Evolutionary conservation across 345 rosid genomes (phyloP).

Genomic region (Acer yangbiense): DNA sequence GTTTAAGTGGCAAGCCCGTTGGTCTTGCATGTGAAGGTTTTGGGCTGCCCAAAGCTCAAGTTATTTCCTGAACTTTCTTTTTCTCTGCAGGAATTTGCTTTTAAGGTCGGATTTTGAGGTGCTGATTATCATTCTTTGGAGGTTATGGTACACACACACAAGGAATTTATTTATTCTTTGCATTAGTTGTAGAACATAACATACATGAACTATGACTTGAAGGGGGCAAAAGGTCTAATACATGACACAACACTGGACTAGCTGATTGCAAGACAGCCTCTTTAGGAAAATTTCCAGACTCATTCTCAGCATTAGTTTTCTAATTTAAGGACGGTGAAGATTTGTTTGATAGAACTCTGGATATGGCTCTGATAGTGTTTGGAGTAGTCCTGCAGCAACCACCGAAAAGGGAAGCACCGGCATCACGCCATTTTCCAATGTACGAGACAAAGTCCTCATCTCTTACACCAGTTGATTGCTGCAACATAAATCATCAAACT

Average conservation of each 20-base stretch:
- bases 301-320: not conserved
- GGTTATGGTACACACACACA: too few species aligned
- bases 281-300: conserved; percentile 2
- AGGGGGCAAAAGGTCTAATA: not conserved
- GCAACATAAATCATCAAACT: conserved; percentile 11
- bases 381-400: conserved; percentile 98
- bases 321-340: conserved; percentile 23
- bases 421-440: conserved; percentile 66
- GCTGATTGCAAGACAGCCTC: not conserved
- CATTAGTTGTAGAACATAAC: not conserved
- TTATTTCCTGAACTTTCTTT: too few species aligned
- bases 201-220: not conserved
- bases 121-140: too few species aligned
- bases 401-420: conserved; percentile 77
- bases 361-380: conserved; percentile 65
- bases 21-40: too few species aligned
- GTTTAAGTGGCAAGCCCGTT: too few species aligned
- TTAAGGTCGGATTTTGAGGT: too few species aligned
- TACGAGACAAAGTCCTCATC: conserved; percentile 84
- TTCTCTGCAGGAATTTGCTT: too few species aligned
- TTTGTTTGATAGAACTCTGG: conserved; percentile 47
- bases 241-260: not conserved
- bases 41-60: too few species aligned
- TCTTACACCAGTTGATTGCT: conserved; percentile 57
- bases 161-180: not conserved